phyloP scores from a whole-genome alignment of 345 rosid species.

The Syzygium aqueum region DNA sequence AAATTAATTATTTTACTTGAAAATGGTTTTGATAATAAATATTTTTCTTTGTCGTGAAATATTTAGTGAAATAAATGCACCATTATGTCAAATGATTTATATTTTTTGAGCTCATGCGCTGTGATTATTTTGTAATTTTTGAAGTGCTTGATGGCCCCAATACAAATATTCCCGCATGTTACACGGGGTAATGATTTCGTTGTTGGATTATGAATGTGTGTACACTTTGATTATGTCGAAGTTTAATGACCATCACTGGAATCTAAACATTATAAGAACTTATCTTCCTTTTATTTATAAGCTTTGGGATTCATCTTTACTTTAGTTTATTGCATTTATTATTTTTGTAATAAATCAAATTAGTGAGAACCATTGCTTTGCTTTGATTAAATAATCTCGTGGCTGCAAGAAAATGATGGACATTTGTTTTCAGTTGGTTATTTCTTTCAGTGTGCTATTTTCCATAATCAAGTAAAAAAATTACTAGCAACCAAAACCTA shows the following conservation, averaged over 20 bases:
- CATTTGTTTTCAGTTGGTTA: neutral
- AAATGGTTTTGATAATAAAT: too few relatives aligned
- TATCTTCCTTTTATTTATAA: neutral
- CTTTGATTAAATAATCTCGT: neutral
- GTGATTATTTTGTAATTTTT: neutral
- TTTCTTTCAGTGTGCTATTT: neutral
- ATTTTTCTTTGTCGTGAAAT: too few relatives aligned
- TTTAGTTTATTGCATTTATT: neutral
- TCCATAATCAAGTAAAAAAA: neutral
- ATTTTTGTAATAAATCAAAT: neutral
- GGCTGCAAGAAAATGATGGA: neutral
- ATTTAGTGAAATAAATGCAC: neutral
- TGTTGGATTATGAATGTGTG: neutral
- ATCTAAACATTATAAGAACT: neutral
- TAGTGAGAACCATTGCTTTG: neutral
- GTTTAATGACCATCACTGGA: neutral
- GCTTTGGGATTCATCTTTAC: neutral
- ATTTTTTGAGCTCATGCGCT: neutral
- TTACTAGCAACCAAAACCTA: neutral
- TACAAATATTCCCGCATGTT: neutral
- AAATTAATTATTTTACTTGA: too few relatives aligned
- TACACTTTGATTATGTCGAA: neutral
- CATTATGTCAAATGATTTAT: too few relatives aligned
- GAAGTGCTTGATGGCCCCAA: neutral
- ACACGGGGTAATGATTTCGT: neutral